Percentiles rank a stretch among this genome's conserved stretches.
These are phyloP conservation scores for Aspergillus leporis DNA, from an alignment of 495 filamentous ascomycete genomes.

Conservation along the genomic window DNA sequence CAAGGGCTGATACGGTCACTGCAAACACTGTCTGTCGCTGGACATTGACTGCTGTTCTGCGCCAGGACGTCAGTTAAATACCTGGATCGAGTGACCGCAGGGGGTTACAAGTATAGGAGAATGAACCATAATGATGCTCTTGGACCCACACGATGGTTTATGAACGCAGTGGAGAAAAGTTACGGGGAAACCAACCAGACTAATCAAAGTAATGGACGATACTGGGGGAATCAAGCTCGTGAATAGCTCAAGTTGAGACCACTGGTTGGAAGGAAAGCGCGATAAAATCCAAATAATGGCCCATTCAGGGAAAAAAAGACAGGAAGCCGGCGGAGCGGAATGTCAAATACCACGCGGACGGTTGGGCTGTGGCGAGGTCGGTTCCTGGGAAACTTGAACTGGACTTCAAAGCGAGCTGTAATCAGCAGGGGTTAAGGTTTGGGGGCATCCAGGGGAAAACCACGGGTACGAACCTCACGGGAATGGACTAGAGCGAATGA, in stretches of 20 bases:
- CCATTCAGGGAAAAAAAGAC: background rate
- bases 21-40: background rate
- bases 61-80: background rate
- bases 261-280: background rate
- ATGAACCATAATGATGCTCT: background rate
- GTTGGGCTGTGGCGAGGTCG: constrained; percentile 22
- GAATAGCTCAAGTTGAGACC: background rate
- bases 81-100: background rate
- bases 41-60: constrained; percentile 7
- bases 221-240: background rate
- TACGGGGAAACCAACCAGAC: background rate
- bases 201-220: background rate
- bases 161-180: background rate
- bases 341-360: constrained; percentile 5
- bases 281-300: background rate
- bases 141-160: too few species aligned
- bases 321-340: background rate
- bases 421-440: constrained; percentile 25
- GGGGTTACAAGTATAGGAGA: background rate
- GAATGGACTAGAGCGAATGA: constrained; percentile 5
- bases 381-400: constrained; percentile 23
- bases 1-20: background rate
- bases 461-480: constrained; percentile 12
- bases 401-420: constrained; percentile 14
- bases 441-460: constrained; percentile 10